A percentile compares a stretch with the other conserved stretches of the same genome.
These are phyloP conservation scores for Talaromyces pinophilus DNA, from an alignment of 2,329 filamentous ascomycete genomes.

Conservation along the genomic window DNA sequence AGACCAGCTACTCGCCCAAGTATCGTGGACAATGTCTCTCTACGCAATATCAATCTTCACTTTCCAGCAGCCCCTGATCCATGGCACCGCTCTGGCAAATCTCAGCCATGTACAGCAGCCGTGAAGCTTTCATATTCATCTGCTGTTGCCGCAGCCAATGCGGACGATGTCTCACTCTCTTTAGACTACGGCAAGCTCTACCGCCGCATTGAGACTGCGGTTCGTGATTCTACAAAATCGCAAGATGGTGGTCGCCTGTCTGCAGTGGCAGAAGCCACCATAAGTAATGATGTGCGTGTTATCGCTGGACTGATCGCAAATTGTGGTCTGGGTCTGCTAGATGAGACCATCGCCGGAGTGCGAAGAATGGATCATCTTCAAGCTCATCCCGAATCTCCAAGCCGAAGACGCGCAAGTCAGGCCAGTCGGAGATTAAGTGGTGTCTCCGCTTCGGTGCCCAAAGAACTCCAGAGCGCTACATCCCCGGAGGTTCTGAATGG, in stretches of 20 bases:
- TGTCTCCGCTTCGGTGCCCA: constrained; percentile 23
- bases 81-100: constrained; percentile 49
- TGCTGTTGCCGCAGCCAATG: constrained; percentile 42
- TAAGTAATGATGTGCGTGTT: constrained; percentile 40
- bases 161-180: constrained; percentile 49
- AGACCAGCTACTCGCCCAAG: constrained; percentile 36
- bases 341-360: constrained; percentile 41
- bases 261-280: constrained; percentile 24
- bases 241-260: constrained; percentile 23
- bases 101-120: constrained; percentile 48
- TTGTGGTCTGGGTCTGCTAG: constrained; percentile 38
- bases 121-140: constrained; percentile 47
- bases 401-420: constrained; percentile 24
- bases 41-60: constrained; percentile 48
- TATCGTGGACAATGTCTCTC: constrained; percentile 42
- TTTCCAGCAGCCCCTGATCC: constrained; percentile 48
- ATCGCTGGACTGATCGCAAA: constrained; percentile 39
- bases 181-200: constrained; percentile 53
- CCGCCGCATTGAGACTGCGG: constrained; percentile 41
- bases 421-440: constrained; percentile 27
- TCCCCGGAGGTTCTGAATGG: constrained; percentile 30
- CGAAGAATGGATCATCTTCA: constrained; percentile 38
- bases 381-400: constrained; percentile 30
- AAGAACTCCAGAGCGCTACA: constrained; percentile 18
- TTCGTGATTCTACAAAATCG: constrained; percentile 33